phyloP scores from a whole-genome alignment of 176 grass and related monocot species.

The Carex cristatella region DNA sequence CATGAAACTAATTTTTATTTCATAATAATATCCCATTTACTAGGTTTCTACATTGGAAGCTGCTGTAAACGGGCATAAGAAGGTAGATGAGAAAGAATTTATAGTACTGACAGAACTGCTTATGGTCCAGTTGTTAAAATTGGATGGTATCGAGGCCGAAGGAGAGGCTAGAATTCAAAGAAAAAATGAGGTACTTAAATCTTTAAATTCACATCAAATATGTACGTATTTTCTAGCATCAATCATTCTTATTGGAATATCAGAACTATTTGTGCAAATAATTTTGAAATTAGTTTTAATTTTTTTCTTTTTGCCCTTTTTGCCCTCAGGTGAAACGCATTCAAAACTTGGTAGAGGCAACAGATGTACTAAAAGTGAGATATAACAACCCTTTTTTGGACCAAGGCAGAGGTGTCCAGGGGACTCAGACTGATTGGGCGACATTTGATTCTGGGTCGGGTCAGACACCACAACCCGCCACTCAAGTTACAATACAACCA shows the following conservation, averaged over 20 bases:
- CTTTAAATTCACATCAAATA: neutral
- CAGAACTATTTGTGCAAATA: neutral
- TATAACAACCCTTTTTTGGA: constrained; percentile 19
- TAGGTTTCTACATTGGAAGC: constrained; percentile 28
- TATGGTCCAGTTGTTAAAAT: constrained; percentile 30
- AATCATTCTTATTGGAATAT: neutral
- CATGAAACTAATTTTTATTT: neutral
- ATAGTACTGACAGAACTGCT: constrained; percentile 25
- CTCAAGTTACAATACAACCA: neutral
- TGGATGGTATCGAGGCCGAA: constrained; percentile 28
- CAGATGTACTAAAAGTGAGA: constrained; percentile 13
- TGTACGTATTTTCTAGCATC: neutral
- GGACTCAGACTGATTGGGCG: constrained; percentile 13
- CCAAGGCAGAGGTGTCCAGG: neutral
- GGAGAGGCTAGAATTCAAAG: constrained; percentile 26
- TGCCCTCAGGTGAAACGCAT: constrained; percentile 6
- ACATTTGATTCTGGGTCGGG: constrained; percentile 10
- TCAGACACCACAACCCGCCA: neutral
- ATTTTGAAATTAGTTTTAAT: neutral
- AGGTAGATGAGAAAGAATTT: constrained; percentile 24
- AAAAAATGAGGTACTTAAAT: constrained; percentile 21
- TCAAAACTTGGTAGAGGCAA: constrained; percentile 24
- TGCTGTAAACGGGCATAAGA: constrained; percentile 12
- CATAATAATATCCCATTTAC: neutral
- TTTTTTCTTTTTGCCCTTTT: neutral